Conservation (phyloP, 352 stramenopile genomes). For the Thraustotheca clavata region DNA sequence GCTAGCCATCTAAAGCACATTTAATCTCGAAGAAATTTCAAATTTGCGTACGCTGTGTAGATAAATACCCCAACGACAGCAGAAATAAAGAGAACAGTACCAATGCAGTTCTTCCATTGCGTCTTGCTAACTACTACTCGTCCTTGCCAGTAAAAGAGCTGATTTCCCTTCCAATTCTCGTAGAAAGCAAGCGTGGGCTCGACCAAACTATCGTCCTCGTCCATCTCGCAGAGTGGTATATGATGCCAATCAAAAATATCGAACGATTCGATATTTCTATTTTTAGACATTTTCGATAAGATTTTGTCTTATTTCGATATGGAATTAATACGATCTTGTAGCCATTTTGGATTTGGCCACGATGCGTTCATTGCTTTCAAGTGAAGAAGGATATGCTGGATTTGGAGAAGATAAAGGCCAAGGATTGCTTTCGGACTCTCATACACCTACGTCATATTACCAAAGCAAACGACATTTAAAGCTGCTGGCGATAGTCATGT, state of each 20-base stretch:
- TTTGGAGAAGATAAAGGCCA: conserved; percentile 8
- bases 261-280: no score
- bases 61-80: conserved; percentile 1
- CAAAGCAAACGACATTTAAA: neutral
- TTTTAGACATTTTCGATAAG: no score
- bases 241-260: no score
- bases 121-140: conserved; percentile 10
- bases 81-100: conserved; percentile 5
- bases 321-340: no score
- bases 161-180: conserved; percentile 10
- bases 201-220: neutral
- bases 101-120: conserved; percentile 9
- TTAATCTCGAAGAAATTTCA: no score
- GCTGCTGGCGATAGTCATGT: neutral
- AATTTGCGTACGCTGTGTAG: conserved; percentile 15
- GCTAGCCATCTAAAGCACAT: neutral
- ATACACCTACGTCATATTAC: conserved; percentile 1
- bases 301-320: no score
- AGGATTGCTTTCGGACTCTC: neutral
- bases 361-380: neutral
- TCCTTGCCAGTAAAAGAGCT: conserved; percentile 7
- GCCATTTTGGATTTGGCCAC: no score
- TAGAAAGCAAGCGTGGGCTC: neutral
- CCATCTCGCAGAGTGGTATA: no score
- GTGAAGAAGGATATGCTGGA: neutral